Evolutionary conservation across 2,329 filamentous ascomycete species (phyloP).

Genomic region (Colletotrichum orbiculare): DNA sequence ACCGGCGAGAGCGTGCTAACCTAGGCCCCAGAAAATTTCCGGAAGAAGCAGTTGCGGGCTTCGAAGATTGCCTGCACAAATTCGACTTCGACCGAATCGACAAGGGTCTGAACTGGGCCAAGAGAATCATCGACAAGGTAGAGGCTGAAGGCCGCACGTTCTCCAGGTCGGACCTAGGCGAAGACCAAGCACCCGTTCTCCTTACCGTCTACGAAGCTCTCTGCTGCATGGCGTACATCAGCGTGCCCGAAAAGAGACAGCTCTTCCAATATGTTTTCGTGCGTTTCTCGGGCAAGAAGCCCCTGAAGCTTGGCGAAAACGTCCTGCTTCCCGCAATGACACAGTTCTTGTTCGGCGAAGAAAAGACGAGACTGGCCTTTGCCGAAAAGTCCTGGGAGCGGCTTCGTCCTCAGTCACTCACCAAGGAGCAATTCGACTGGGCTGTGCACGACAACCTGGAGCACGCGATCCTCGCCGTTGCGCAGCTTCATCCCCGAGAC

Average conservation of each 20-base stretch:
- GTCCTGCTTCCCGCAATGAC: constrained; percentile 84
- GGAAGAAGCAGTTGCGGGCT: constrained; percentile 61
- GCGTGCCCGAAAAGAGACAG: constrained; percentile 58
- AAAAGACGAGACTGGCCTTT: constrained; percentile 73
- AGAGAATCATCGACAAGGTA: constrained; percentile 64
- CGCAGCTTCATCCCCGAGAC: constrained; percentile 56
- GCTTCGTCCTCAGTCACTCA: constrained; percentile 70
- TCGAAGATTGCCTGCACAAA: constrained; percentile 67
- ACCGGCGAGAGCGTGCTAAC: constrained; percentile 38
- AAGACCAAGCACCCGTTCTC: constrained; percentile 68
- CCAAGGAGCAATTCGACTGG: constrained; percentile 85
- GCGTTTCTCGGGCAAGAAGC: constrained; percentile 80
- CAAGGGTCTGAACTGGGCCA: constrained; percentile 67
- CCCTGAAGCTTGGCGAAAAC: constrained; percentile 79
- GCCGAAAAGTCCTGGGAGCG: constrained; percentile 76
- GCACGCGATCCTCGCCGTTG: constrained; percentile 72
- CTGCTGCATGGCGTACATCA: constrained; percentile 84
- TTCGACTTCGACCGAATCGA: constrained; percentile 72
- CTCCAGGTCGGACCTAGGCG: constrained; percentile 58
- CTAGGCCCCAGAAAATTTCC: constrained; percentile 52
- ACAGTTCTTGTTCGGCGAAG: constrained; percentile 82
- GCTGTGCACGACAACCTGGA: constrained; percentile 81
- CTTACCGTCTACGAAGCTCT: constrained; percentile 89
- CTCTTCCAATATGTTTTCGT: constrained; percentile 87
- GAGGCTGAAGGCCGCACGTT: constrained; percentile 59